Conservation (phyloP, 129 eudicot genomes). For the Gnaphalium uliginosum region DNA sequence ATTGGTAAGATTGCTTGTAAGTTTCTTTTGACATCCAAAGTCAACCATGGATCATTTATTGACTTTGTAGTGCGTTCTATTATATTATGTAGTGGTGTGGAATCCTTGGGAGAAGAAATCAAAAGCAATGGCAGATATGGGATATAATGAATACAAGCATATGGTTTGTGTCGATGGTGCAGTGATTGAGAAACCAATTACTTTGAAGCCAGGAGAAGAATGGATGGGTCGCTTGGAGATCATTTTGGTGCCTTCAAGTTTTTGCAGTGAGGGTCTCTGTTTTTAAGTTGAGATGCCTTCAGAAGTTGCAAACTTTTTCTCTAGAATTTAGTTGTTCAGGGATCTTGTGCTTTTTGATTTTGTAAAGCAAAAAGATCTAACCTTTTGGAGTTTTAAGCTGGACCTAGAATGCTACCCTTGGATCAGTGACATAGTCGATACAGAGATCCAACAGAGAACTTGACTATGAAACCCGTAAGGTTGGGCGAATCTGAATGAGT, state of each 20-base stretch:
- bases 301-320: background rate
- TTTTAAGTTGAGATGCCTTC: constrained; percentile 9
- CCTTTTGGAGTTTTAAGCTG: background rate
- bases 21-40: constrained; percentile 4
- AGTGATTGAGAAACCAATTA: constrained; percentile 39
- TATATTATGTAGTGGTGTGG: constrained; percentile 79
- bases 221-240: constrained; percentile 59
- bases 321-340: background rate
- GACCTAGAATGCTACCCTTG: background rate
- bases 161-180: constrained; percentile 75
- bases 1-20: constrained; percentile 54
- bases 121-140: constrained; percentile 62
- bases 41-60: background rate
- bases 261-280: constrained; percentile 22
- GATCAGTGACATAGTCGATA: background rate
- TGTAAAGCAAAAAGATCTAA: background rate
- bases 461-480: background rate
- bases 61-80: constrained; percentile 3
- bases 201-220: constrained; percentile 80
- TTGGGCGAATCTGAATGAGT: background rate
- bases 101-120: constrained; percentile 97
- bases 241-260: background rate
- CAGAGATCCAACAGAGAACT: background rate
- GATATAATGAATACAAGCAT: constrained; percentile 73
- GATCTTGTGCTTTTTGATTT: background rate